These are phyloP conservation scores for Populus deltoides DNA, from an alignment of 345 rosid genomes.

Conservation along the genomic window DNA sequence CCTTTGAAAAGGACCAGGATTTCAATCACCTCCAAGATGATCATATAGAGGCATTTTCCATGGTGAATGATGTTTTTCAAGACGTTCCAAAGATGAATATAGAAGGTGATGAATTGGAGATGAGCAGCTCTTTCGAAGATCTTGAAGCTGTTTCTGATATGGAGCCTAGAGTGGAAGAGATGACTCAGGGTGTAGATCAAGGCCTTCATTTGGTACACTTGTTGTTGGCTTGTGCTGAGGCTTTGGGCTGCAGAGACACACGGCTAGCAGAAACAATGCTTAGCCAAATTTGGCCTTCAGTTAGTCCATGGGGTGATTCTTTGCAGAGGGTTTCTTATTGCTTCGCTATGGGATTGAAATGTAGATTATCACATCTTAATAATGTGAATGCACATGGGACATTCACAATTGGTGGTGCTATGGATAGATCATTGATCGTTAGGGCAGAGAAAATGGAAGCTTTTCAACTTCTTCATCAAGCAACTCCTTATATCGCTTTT, in stretches of 20 bases:
- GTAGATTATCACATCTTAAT: conserved; percentile 48
- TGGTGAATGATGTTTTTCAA: conserved; percentile 12
- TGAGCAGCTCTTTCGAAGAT: conserved; percentile 16
- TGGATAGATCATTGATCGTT: conserved; percentile 21
- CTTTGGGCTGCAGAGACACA: conserved; percentile 56
- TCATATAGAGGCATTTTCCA: conserved; percentile 15
- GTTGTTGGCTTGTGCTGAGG: conserved; percentile 63
- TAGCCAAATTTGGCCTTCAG: conserved; percentile 41
- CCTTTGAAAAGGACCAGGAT: conserved; percentile 3
- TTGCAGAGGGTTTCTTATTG: conserved; percentile 59
- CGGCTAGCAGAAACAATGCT: conserved; percentile 49
- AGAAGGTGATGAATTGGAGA: conserved; percentile 22
- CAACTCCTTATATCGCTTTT: conserved; percentile 58
- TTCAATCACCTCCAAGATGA: conserved; percentile 18
- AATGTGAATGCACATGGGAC: conserved; percentile 40
- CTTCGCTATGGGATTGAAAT: conserved; percentile 50
- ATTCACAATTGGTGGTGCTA: conserved; percentile 24
- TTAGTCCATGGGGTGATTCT: conserved; percentile 47
- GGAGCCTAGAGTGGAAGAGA: conserved; percentile 20
- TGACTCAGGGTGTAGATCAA: conserved; percentile 49
- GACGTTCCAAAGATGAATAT: conserved; percentile 24
- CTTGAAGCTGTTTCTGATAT: conserved; percentile 12
- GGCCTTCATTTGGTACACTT: conserved; percentile 65
- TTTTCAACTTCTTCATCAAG: conserved; percentile 52
- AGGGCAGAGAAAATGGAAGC: conserved; percentile 55